phyloP scores from a whole-genome alignment of 2,329 filamentous ascomycete species.

The Onygenales sp. region DNA sequence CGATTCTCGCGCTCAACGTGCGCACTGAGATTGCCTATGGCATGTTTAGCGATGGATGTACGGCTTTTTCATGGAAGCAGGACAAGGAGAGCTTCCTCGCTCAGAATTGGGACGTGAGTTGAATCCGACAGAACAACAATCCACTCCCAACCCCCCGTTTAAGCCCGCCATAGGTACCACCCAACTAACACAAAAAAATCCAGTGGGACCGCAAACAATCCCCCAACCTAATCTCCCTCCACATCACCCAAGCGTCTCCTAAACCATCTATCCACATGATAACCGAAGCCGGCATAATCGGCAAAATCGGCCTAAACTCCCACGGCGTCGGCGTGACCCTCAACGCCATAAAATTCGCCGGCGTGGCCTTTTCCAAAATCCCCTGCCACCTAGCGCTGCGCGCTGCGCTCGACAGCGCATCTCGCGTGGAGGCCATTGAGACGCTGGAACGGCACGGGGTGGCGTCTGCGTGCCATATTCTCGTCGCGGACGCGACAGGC shows the following conservation, averaged over 20 bases:
- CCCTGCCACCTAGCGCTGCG: conserved; percentile 48
- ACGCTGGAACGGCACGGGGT: conserved; percentile 39
- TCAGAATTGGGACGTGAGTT: conserved; percentile 46
- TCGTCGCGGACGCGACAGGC: conserved; percentile 40
- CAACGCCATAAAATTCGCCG: conserved; percentile 46
- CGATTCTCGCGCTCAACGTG: conserved; percentile 50
- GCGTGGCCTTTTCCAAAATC: conserved; percentile 37
- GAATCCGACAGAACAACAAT: no score
- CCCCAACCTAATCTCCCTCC: conserved; percentile 39
- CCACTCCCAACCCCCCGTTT: not conserved
- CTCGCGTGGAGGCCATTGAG: conserved; percentile 35
- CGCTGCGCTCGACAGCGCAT: conserved; percentile 41
- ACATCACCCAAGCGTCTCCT: conserved; percentile 27
- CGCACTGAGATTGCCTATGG: conserved; percentile 52
- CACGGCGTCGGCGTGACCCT: conserved; percentile 45
- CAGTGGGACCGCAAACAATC: conserved; percentile 40
- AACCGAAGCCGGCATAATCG: conserved; percentile 49
- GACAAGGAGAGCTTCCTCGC: conserved; percentile 31
- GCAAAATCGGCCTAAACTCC: conserved; percentile 50
- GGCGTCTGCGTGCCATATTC: conserved; percentile 45
- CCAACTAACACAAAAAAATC: not conserved
- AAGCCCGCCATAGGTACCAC: not conserved
- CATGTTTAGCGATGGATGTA: conserved; percentile 49
- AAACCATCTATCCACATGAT: conserved; percentile 43
- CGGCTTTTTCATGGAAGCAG: conserved; percentile 43